Percentiles rank a stretch among this genome's conserved stretches.
Conservation (phyloP, 176 grass and related monocot genomes). For the Musa beccarii region DNA sequence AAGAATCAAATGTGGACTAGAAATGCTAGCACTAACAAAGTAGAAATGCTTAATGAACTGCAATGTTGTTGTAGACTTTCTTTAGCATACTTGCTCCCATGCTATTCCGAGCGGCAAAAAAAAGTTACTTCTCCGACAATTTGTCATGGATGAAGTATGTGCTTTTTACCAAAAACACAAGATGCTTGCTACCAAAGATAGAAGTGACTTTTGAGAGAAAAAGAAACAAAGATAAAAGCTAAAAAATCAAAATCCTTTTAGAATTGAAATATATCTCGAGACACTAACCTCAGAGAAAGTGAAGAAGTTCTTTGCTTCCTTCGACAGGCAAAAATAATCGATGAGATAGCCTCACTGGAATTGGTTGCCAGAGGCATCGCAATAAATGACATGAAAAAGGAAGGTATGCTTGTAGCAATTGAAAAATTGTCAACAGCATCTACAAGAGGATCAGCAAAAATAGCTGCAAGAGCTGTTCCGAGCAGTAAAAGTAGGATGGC, state of each 20-base stretch:
- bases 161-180: no score
- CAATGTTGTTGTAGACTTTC: no score
- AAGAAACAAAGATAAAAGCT: neutral
- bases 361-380: slow-evolving; percentile 88
- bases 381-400: slow-evolving; percentile 93
- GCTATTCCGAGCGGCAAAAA: no score
- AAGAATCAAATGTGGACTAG: no score
- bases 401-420: slow-evolving; percentile 64
- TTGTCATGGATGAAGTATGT: no score
- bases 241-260: neutral
- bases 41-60: no score
- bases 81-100: no score
- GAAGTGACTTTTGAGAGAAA: neutral
- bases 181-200: no score
- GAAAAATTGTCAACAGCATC: slow-evolving; percentile 84
- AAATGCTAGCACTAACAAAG: no score
- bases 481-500: slow-evolving; percentile 60
- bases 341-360: slow-evolving; percentile 86
- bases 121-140: no score
- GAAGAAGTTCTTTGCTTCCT: slow-evolving; percentile 81
- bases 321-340: slow-evolving; percentile 67
- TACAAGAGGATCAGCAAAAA: slow-evolving; percentile 77
- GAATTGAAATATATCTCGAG: neutral
- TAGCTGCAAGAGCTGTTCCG: slow-evolving; percentile 63
- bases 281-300: slow-evolving; percentile 73